Conservation (phyloP, 2,329 filamentous ascomycete genomes). For the Monosporascus sp. region DNA sequence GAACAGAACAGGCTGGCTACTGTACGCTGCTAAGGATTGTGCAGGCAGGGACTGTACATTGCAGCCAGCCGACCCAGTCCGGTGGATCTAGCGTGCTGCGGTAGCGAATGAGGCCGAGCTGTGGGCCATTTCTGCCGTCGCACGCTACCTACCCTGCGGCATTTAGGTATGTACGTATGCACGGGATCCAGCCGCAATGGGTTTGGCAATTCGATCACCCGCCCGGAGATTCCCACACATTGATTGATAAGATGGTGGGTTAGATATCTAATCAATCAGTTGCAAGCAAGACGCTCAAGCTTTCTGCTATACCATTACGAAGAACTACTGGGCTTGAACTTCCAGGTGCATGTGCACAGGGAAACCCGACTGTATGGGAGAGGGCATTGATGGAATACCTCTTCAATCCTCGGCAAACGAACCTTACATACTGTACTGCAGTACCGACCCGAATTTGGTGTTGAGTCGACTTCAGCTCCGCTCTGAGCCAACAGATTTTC, state of each 20-base stretch:
- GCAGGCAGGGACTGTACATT: too few species aligned
- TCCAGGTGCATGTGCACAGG: too few species aligned
- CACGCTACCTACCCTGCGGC: too few species aligned
- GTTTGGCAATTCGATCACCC: background rate
- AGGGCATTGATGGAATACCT: background rate
- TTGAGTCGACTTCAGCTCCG: background rate
- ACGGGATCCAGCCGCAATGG: background rate
- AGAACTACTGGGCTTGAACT: too few species aligned
- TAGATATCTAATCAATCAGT: slow-evolving; percentile 1
- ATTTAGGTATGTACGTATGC: background rate
- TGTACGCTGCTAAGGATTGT: too few species aligned
- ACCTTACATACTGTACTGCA: background rate
- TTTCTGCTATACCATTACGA: too few species aligned
- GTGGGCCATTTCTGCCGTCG: too few species aligned
- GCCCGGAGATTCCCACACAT: background rate
- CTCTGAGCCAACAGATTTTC: background rate
- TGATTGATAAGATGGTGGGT: background rate
- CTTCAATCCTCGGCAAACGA: background rate
- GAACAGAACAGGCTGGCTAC: background rate
- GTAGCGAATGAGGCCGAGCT: too few species aligned
- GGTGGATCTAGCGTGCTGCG: too few species aligned
- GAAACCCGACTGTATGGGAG: too few species aligned
- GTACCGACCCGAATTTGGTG: background rate
- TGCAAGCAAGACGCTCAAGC: background rate
- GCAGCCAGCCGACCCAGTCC: too few species aligned